Percentiles rank a stretch among this genome's conserved stretches.
Evolutionary conservation across 345 rosid genomes (phyloP).

Genomic region (Gossypium ekmanianum): DNA sequence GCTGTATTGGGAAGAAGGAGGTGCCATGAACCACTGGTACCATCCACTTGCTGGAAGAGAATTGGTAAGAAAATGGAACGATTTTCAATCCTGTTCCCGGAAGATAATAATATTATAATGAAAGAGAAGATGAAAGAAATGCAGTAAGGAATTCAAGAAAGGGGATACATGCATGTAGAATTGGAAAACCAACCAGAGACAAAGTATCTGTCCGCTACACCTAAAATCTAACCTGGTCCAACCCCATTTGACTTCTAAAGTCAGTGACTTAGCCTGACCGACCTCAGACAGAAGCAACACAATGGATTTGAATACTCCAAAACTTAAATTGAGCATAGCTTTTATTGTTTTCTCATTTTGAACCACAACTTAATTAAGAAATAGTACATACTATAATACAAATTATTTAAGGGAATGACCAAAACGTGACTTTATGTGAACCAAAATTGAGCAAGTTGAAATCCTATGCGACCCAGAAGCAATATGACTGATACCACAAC

Average conservation of each 20-base stretch:
- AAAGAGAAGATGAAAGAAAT: background rate
- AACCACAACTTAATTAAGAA: background rate
- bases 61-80: conserved; percentile 83
- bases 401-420: background rate
- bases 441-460: background rate
- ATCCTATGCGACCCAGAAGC: background rate
- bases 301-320: background rate
- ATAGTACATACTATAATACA: background rate
- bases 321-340: background rate
- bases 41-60: conserved; percentile 77
- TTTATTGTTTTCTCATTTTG: background rate
- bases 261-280: background rate
- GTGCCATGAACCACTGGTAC: conserved; percentile 74
- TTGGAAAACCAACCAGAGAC: background rate
- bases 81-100: conserved; percentile 76
- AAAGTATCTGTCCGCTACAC: too few relatives aligned
- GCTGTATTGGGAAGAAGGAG: conserved; percentile 84
- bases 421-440: background rate
- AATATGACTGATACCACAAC: background rate
- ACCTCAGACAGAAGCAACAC: background rate
- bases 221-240: background rate
- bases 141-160: conserved; percentile 9
- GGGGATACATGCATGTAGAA: background rate
- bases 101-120: conserved; percentile 22
- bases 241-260: background rate